Evolutionary conservation across 805 yeast species (phyloP), one percentile per base, ranked within the genome.

Genomic region (Starmerella kuoi): DNA sequence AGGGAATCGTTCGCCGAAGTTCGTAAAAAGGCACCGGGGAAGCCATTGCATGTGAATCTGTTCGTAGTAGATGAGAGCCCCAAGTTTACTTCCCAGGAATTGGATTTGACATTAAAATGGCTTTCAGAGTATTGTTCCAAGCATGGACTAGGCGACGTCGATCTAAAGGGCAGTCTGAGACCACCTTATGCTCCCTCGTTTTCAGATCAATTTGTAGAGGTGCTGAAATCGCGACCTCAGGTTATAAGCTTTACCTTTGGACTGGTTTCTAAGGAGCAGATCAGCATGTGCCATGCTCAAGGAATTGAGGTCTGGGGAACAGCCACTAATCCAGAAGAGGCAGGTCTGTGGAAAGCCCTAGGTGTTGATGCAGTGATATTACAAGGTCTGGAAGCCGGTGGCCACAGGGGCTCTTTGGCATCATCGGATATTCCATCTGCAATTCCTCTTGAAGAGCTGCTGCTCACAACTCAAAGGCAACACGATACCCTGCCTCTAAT

Each of bases 251-350:
- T 31, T 17, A 31, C 34, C 6, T 31, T 31, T 15, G 34, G 34
- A 14, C 34, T 31, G n/a, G 21, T 15, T 5, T 15, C 34, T 11
- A 5, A 9, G 6, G 19, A 9, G 20, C 5, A 15, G 11, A 5
- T 31, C 8, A 5, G 5, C 5, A 6, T 12, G 12, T 31, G 34
- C 20, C 7, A 31, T 5, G 20, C 7, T 12, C 6, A 15, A 15
- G 21, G 21, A 19, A 31, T 31, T 17, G 17, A 31, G n/a, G 34
- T 31, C 23, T 31, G 34, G 34, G 34, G 34, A 5, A 31, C 34
- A 6, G 34, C 34, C 4, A 31, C 34, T 19, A 31, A 6, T 15
- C 18, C 20, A 11, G 19, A 21, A 4, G 34, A 31, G n/a, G 34
- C 34, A 5, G 5, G n/a, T 12, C 34, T 19, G 21, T 31, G 34